Base-by-base conservation (phyloP, 331 rosid species). In the Quercus tomentella region DNA sequence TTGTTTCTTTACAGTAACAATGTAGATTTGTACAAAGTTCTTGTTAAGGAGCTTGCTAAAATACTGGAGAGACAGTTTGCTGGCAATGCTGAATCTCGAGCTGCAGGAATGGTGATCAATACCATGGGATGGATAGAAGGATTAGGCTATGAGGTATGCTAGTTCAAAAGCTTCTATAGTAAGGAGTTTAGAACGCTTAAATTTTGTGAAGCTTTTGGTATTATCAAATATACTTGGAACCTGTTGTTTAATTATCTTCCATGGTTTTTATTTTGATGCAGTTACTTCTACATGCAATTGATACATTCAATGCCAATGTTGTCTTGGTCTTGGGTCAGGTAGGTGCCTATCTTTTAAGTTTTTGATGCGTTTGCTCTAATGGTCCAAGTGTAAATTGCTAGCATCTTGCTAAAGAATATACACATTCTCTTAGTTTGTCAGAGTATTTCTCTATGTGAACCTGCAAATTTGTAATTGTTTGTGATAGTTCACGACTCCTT, bases 121-220 rank as follows among this genome's bases (percentile, higher is more conserved):
- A 96, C 99, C 35, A 93, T 96, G 99, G 99, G 99, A 58, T 96
- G 99, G 99, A 93, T 93, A 75, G 98, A 96, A 81, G 97, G 98
- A 80, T 87, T 89, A 45, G 99, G 99, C 82, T 96, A 96, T 86
- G 98, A 93, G 85, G 99, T 96, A 88, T 80, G 56, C 41, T 7
- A 30, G 30, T 73, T 79, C 65, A 49, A 16, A 77, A 37, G 83
- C 58, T 41, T 25, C 58, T 72, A 21, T 77, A 43, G 35, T 62
- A 73, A 73, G 73, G 69, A 23, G 73, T 74, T 55, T 63, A 77
- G 66, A 31, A 22, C 45, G 28, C 31, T 62, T 41, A 14, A 18
- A 63, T 70, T 68, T 33, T 72, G 70, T 31, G 52, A 62, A 72
- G 56, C 66, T 37, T 70, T 14, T 75, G 67, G 68, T 62, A 61